Evolutionary conservation across 2,329 filamentous ascomycete genomes (phyloP).

Genomic region (Corniculantispora saksenae): DNA sequence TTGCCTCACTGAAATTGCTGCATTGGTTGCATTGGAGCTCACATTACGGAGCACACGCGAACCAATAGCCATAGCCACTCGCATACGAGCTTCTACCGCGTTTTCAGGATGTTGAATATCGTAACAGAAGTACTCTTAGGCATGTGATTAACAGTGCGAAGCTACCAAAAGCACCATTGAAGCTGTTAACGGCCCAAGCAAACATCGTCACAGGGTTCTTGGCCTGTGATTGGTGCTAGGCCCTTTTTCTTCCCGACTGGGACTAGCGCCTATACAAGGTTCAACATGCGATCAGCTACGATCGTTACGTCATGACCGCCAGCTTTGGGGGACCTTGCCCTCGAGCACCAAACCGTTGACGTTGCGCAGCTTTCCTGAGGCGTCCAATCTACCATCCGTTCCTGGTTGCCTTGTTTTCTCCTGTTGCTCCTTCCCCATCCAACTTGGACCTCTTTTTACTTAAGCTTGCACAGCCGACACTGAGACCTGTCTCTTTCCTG

Average conservation of each 20-base stretch:
- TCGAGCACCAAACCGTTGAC: background rate
- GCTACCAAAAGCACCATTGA: too few relatives aligned
- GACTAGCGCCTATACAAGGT: background rate
- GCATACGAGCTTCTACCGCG: too few relatives aligned
- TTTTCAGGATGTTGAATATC: too few relatives aligned
- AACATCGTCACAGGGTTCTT: background rate
- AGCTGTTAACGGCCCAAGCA: too few relatives aligned
- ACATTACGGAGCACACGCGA: too few relatives aligned
- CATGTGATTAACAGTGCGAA: too few relatives aligned
- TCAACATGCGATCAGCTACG: background rate
- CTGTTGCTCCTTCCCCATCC: background rate
- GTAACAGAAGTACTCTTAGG: too few relatives aligned
- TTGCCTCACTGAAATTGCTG: too few relatives aligned
- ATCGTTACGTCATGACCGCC: slow-evolving; percentile 21
- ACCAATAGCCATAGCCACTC: too few relatives aligned
- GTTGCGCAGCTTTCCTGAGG: slow-evolving; percentile 7
- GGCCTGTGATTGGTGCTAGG: background rate
- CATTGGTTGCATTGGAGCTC: too few relatives aligned
- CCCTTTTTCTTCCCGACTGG: background rate
- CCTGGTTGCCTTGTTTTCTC: background rate
- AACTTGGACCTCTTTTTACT: background rate
- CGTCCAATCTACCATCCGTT: slow-evolving; percentile 6
- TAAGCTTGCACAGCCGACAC: background rate
- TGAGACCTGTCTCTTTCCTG: background rate
- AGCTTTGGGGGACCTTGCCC: background rate